These are phyloP conservation scores for Mycena sanguinolenta DNA, from an alignment of 768 basidiomycete genomes.

Conservation along the genomic window DNA sequence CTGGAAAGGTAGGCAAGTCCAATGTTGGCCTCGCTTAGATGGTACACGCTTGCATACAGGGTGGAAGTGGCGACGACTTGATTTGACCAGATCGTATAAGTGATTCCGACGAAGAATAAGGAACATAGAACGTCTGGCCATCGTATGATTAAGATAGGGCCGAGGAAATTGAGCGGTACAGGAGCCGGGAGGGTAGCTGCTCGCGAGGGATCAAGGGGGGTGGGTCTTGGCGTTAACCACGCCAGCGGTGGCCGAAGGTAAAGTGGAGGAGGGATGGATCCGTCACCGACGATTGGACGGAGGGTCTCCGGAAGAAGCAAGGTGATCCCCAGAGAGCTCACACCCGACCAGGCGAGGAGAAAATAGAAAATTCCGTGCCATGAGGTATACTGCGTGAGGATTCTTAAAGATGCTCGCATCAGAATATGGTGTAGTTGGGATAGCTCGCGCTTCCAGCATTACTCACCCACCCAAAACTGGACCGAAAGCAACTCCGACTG, in stretches of 20 bases:
- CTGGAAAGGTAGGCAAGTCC: slow-evolving; percentile 3
- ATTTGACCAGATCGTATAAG: slow-evolving; percentile 4
- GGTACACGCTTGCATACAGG: slow-evolving; percentile 6
- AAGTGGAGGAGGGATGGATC: slow-evolving; percentile 1
- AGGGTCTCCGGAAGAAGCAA: slow-evolving; percentile 5
- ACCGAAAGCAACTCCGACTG: slow-evolving; percentile 1
- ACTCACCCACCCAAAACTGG: slow-evolving; percentile 7
- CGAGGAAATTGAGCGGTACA: slow-evolving; percentile 1
- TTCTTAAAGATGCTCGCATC: not conserved
- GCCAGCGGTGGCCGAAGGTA: slow-evolving; percentile 3
- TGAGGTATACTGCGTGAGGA: slow-evolving; percentile 6
- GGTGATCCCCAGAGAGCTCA: not conserved
- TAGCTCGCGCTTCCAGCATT: not conserved
- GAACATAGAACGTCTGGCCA: slow-evolving; percentile 6
- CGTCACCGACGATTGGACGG: not conserved
- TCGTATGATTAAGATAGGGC: slow-evolving; percentile 5
- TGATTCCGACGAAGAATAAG: slow-evolving; percentile 7
- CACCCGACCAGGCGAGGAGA: not conserved
- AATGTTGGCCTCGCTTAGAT: slow-evolving; percentile 1
- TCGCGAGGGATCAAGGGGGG: not conserved
- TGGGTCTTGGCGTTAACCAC: slow-evolving; percentile 2
- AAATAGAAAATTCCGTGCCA: slow-evolving; percentile 9
- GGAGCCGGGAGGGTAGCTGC: not conserved
- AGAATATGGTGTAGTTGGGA: not conserved
- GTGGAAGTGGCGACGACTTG: slow-evolving; percentile 4